Evolutionary conservation across 2,329 filamentous ascomycete genomes (phyloP).

Genomic region (Colletotrichum tropicicola): DNA sequence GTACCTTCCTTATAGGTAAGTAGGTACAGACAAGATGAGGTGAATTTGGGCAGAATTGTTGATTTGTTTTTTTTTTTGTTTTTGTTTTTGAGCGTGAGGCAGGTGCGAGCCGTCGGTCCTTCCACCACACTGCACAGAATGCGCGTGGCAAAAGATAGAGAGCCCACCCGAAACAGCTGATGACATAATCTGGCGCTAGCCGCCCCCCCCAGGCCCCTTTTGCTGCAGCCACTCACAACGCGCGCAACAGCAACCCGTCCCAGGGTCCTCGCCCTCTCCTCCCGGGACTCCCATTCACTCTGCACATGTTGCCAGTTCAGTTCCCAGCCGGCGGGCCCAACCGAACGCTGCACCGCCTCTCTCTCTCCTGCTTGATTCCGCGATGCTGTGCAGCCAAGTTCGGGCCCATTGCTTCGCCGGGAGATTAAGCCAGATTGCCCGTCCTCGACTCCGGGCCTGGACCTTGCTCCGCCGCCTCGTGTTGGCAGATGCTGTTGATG

Average conservation of each 20-base stretch:
- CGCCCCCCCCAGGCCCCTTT: not conserved
- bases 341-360: conserved; percentile 24
- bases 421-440: not conserved
- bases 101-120: not conserved
- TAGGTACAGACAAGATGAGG: not conserved
- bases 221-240: conserved; percentile 10
- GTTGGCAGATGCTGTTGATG: not conserved
- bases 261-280: not conserved
- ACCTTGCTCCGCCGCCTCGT: conserved; percentile 5
- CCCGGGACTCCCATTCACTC: not conserved
- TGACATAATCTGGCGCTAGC: conserved; percentile 28
- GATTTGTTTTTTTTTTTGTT: too few species aligned
- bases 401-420: not conserved
- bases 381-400: not conserved
- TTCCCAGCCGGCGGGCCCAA: conserved; percentile 19
- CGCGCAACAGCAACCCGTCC: conserved; percentile 10
- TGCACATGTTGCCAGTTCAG: not conserved
- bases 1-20: too few species aligned
- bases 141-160: not conserved
- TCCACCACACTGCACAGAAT: not conserved
- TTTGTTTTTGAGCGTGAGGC: too few species aligned
- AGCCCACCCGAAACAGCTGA: conserved; percentile 24
- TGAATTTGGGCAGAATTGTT: too few species aligned
- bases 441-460: not conserved
- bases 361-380: not conserved